Evolutionary conservation across 1,284 basidiomycete species (phyloP).

Genomic region (Coniophora puteana): DNA sequence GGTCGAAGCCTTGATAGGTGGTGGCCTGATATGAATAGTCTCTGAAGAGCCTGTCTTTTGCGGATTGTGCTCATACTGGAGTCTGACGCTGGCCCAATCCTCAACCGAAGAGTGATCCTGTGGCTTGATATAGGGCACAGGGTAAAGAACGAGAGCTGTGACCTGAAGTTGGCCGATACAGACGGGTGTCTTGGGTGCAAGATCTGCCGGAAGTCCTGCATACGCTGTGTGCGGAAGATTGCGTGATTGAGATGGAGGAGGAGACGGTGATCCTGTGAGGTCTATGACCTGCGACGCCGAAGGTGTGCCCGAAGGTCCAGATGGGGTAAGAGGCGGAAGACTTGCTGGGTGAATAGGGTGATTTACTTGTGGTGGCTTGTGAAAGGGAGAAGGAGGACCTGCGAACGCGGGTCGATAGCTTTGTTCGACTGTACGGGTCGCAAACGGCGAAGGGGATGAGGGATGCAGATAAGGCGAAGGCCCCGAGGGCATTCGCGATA

Average conservation of each 20-base stretch:
- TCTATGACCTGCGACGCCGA: conserved; percentile 57
- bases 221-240: conserved; percentile 16
- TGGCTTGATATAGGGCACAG: conserved; percentile 65
- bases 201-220: conserved; percentile 40
- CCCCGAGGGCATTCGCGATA: conserved; percentile 8
- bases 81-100: conserved; percentile 77
- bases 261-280: conserved; percentile 72
- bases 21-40: conserved; percentile 79
- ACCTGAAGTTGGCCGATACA: conserved; percentile 86
- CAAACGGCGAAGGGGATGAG: no score
- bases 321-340: conserved; percentile 9
- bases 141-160: conserved; percentile 84
- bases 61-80: conserved; percentile 66
- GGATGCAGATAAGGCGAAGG: conserved; percentile 11
- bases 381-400: conserved; percentile 32
- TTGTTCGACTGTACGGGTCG: no score
- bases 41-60: conserved; percentile 59
- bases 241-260: conserved; percentile 46
- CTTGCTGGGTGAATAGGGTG: conserved; percentile 10
- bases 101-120: conserved; percentile 41
- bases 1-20: conserved; percentile 42
- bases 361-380: conserved; percentile 18
- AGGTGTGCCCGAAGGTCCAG: conserved; percentile 13
- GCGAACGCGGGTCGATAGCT: conserved; percentile 49
- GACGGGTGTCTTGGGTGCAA: conserved; percentile 74